Percentiles rank a stretch among this genome's conserved stretches.
Evolutionary conservation across 129 eudicot species (phyloP).

Genomic region (Helianthus annuus): HanXRQr2.0-SUNRISE NC_035436.2:185545795-185546294

Average conservation of each 20-base stretch:
- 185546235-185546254: slow-evolving; percentile 43
- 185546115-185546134: slow-evolving; percentile 99
- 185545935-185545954: slow-evolving; percentile 99
- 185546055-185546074: slow-evolving; percentile 7
- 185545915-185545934: slow-evolving; percentile 99
- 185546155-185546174: slow-evolving; percentile 82
- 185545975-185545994: slow-evolving; percentile 94
- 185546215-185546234: slow-evolving; percentile 35
- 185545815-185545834: too few relatives aligned
- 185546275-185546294: slow-evolving; percentile 28
- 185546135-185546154: slow-evolving; percentile 88
- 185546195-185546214: slow-evolving; percentile 29
- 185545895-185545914: slow-evolving; percentile 33
- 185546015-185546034: neutral
- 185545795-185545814: too few relatives aligned
- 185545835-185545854: too few relatives aligned
- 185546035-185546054: neutral
- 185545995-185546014: slow-evolving; percentile 72
- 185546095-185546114: slow-evolving; percentile 87
- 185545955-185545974: slow-evolving; percentile 91
- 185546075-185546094: slow-evolving; percentile 43
- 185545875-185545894: slow-evolving; percentile 25
- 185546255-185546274: slow-evolving; percentile 12
- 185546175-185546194: slow-evolving; percentile 59
- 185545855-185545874: neutral